phyloP scores from a whole-genome alignment of 2,329 filamentous ascomycete genomes.

The Phialophora macrospora region DNA sequence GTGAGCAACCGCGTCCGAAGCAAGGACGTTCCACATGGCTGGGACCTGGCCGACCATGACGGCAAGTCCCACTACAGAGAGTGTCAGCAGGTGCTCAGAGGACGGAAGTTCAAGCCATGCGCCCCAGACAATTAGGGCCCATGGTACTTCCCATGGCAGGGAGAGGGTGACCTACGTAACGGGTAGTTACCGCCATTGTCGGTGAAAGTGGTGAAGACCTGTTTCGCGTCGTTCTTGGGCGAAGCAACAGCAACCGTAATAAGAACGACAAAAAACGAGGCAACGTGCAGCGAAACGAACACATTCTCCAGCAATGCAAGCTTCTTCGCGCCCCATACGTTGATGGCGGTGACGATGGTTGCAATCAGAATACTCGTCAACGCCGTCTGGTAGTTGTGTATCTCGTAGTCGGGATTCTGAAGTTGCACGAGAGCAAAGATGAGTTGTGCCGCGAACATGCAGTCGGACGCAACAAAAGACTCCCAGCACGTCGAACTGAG shows the following conservation, averaged over 20 bases:
- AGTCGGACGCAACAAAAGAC: constrained; percentile 22
- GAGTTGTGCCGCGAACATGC: constrained; percentile 22
- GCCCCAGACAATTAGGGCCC: not conserved
- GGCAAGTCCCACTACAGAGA: constrained; percentile 42
- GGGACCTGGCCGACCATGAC: constrained; percentile 48
- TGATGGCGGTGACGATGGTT: constrained; percentile 50
- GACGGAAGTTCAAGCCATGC: no score
- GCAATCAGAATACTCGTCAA: constrained; percentile 55
- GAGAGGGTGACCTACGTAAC: constrained; percentile 10
- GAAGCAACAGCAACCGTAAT: constrained; percentile 44
- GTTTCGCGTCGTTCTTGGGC: constrained; percentile 40
- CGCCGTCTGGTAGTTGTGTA: constrained; percentile 55
- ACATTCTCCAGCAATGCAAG: constrained; percentile 49
- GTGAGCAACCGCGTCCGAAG: constrained; percentile 43
- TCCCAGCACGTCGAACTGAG: constrained; percentile 41
- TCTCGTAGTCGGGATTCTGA: constrained; percentile 49
- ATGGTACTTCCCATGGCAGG: no score
- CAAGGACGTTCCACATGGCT: constrained; percentile 42
- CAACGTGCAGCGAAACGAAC: constrained; percentile 47
- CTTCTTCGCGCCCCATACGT: constrained; percentile 44
- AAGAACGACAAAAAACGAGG: constrained; percentile 46
- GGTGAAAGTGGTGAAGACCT: constrained; percentile 47
- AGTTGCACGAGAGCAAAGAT: constrained; percentile 48
- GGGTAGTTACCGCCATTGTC: constrained; percentile 43
- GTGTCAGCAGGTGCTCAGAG: not conserved